Base-by-base conservation (phyloP, 306 rosid species). In the Albizia julibrissin region DNA sequence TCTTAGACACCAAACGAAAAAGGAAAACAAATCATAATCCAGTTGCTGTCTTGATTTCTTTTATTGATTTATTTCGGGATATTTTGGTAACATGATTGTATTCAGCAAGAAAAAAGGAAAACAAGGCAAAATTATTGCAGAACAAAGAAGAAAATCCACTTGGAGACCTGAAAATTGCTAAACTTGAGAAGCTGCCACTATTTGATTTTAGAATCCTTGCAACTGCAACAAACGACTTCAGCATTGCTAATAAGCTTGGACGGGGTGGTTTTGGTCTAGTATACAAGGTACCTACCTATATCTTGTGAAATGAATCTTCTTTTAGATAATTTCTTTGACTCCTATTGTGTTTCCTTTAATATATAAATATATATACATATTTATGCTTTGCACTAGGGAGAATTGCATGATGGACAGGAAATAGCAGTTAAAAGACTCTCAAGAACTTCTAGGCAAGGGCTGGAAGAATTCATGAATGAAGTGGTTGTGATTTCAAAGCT, bases 341-440 rank as follows among this genome's bases (percentile, higher is more conserved):
- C 31, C 14, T 9, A 24, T 10, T 24, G 1, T 24, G 29, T 24
- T 9, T 11, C 27, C 61, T 6, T 8, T 6, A 16, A 58, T 10
- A 58, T 10, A 61, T 13, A 26, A 5, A 26, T 29, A 12, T 4
- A 11, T 26, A 58, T 10, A 14, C 65, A 22, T 58, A 22, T 27
- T 64, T 14, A 12, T 24, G 34, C 13, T 13, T 65, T 31, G 4
- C 39, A 2, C 12, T 7, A 65, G 70, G 70, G 70, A 15, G 11
- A 65, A 31, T 16, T 65, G 43, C 70, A 65, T 5, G 70, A 65
- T 65, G 70, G 70, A 6, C 42, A 65, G 10, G 70, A 65, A 65
- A 65, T 65, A 65, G 70, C 70, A 29, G 70, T 65, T 8, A 65
- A 65, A 31, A 65, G 70, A 29, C 70, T 65, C 39, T 65, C 70